Conservation (phyloP, 768 basidiomycete species). For the Serpula lacrymans region DNA sequence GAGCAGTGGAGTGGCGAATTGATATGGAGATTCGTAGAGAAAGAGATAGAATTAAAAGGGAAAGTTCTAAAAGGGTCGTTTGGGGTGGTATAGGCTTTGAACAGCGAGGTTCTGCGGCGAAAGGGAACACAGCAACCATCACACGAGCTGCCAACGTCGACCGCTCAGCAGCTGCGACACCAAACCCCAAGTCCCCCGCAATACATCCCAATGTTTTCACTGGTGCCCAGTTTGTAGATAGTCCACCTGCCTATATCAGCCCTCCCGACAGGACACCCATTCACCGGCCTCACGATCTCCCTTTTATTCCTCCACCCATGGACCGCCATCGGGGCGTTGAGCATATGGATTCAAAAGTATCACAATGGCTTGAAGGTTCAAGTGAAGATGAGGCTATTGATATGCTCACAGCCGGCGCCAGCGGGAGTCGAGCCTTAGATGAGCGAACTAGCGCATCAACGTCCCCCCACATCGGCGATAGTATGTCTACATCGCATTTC, state of each 20-base stretch:
- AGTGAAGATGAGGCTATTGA: constrained; percentile 90
- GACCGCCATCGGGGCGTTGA: constrained; percentile 32
- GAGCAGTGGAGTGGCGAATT: constrained; percentile 84
- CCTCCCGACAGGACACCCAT: constrained; percentile 10
- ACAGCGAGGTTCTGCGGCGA: constrained; percentile 33
- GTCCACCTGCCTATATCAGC: constrained; percentile 14
- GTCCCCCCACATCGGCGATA: constrained; percentile 18
- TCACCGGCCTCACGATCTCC: constrained; percentile 58
- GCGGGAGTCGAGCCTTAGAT: constrained; percentile 77
- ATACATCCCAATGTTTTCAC: too few species aligned
- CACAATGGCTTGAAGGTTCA: constrained; percentile 68
- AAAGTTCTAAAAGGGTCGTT: constrained; percentile 56
- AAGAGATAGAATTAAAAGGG: constrained; percentile 65
- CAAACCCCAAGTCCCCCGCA: constrained; percentile 25
- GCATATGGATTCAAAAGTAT: constrained; percentile 47
- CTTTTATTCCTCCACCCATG: too few species aligned
- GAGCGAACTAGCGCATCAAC: constrained; percentile 69
- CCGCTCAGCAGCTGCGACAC: constrained; percentile 10
- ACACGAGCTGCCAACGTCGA: constrained; percentile 1
- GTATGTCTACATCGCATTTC: constrained; percentile 18
- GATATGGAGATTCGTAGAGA: constrained; percentile 77
- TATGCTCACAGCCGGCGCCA: constrained; percentile 74
- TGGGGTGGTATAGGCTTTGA: constrained; percentile 32
- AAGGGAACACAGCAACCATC: constrained; percentile 19
- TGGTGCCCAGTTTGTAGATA: too few species aligned